phyloP scores from a whole-genome alignment of 495 filamentous ascomycete genomes.

The Cercophora samala region DNA sequence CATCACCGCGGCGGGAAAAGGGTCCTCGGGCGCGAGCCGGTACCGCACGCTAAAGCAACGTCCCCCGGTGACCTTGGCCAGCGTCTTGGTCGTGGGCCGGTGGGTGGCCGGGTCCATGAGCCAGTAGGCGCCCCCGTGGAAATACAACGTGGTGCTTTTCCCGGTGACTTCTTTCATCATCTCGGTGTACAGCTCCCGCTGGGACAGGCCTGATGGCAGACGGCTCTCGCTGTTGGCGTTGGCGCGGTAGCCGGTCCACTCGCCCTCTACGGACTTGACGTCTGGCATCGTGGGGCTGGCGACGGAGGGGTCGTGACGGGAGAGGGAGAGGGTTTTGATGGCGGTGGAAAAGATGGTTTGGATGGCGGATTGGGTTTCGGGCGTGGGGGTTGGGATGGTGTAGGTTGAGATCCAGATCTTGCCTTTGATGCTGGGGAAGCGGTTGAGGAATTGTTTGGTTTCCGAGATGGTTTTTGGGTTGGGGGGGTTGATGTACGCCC shows the following conservation, averaged over 20 bases:
- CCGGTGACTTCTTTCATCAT: conserved; percentile 67
- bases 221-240: conserved; percentile 54
- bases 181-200: conserved; percentile 66
- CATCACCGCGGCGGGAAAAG: conserved; percentile 78
- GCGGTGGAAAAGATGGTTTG: conserved; percentile 59
- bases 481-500: conserved; percentile 52
- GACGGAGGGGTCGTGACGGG: no score
- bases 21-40: conserved; percentile 76
- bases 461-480: conserved; percentile 52
- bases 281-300: no score
- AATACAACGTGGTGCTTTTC: conserved; percentile 72
- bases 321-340: conserved; percentile 58
- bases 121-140: conserved; percentile 87
- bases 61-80: conserved; percentile 51
- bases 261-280: conserved; percentile 63
- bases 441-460: conserved; percentile 58
- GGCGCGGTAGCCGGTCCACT: conserved; percentile 78
- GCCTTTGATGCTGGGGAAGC: conserved; percentile 69
- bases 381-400: conserved; percentile 43
- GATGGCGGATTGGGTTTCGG: conserved; percentile 56
- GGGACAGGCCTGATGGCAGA: conserved; percentile 55
- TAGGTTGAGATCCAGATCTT: conserved; percentile 76
- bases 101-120: conserved; percentile 75
- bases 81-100: conserved; percentile 41
- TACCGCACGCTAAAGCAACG: conserved; percentile 80